These are phyloP conservation scores for Diospyros lotus DNA, from an alignment of 148 eudicot genomes.

Conservation along the genomic window DNA sequence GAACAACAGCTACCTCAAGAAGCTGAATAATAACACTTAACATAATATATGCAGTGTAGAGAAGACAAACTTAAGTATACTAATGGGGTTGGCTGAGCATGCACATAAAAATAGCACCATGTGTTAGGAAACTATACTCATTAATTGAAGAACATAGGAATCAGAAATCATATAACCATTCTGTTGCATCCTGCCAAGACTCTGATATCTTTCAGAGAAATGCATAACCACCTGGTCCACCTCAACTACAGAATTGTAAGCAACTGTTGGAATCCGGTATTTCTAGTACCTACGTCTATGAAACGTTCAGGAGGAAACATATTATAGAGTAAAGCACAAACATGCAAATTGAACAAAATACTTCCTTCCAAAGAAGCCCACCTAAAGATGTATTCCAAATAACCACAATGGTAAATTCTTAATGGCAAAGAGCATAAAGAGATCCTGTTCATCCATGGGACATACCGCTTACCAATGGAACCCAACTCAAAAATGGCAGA, in stretches of 20 bases:
- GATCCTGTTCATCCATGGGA: conserved; percentile 7
- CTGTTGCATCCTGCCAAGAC: neutral
- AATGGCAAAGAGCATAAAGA: neutral
- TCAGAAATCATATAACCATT: conserved; percentile 1
- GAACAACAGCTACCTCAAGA: neutral
- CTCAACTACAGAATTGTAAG: neutral
- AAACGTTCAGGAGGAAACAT: neutral
- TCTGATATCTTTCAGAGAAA: neutral
- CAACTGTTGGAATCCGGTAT: neutral
- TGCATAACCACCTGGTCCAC: neutral
- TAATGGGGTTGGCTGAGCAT: neutral
- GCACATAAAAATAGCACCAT: neutral
- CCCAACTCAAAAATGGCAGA: conserved; percentile 77
- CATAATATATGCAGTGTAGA: neutral
- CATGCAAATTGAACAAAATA: neutral
- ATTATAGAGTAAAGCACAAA: neutral
- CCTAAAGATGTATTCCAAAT: neutral
- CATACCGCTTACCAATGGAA: conserved; percentile 74
- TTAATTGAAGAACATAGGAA: neutral
- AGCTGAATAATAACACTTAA: neutral
- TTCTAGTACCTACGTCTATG: neutral
- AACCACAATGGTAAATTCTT: neutral
- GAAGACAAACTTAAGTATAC: neutral
- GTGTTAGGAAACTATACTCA: neutral
- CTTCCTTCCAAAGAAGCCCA: neutral